phyloP scores from a whole-genome alignment of 306 rosid genomes.

The Prunus mume region DNA sequence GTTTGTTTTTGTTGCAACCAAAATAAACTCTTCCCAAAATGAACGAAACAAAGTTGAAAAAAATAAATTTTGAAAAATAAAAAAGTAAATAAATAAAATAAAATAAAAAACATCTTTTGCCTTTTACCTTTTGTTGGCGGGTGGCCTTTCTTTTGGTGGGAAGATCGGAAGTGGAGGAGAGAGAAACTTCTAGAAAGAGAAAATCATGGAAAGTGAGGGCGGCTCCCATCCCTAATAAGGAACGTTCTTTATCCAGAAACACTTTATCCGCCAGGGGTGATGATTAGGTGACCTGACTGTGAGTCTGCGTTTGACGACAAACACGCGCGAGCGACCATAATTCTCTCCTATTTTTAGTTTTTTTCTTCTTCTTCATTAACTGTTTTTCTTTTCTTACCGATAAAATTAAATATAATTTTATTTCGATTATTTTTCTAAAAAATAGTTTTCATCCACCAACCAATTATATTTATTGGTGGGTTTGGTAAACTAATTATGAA shows the following conservation, averaged over 20 bases:
- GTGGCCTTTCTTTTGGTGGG: neutral
- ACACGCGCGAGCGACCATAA: neutral
- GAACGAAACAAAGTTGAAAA: neutral
- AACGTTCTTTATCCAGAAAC: neutral
- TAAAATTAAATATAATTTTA: too few species aligned
- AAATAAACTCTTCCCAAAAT: neutral
- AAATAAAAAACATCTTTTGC: neutral
- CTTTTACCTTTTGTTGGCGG: neutral
- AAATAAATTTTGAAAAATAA: neutral
- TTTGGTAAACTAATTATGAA: too few species aligned
- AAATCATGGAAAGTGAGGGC: too few species aligned
- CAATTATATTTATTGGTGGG: too few species aligned
- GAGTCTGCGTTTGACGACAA: neutral
- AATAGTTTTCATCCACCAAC: too few species aligned
- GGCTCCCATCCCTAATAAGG: neutral
- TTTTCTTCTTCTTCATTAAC: neutral
- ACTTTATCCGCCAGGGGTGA: neutral
- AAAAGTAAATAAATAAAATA: too few species aligned
- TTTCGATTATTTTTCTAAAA: too few species aligned
- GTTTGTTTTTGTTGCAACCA: conserved; percentile 29
- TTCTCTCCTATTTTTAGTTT: neutral
- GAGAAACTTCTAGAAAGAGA: conserved; percentile 3
- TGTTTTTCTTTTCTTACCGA: too few species aligned
- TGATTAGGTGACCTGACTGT: neutral
- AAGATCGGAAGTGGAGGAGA: neutral